Base-by-base conservation (phyloP, 164 flowering plant genomes). In the Akebia trifoliata region DNA sequence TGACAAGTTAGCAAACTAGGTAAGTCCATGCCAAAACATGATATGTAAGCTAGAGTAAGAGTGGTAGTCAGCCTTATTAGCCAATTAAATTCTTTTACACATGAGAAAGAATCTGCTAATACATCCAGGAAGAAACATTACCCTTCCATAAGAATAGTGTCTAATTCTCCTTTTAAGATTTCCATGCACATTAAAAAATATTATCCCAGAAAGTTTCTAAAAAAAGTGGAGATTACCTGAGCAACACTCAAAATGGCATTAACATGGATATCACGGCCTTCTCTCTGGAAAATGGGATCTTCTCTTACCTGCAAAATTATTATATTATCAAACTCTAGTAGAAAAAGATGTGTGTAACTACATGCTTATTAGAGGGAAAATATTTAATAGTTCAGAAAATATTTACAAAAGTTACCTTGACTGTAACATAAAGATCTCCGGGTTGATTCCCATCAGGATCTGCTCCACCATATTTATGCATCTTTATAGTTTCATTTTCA, bases 361-460 rank as follows among this genome's bases (percentile, higher is more conserved):
- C n/a, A 6, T 29, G 26, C n/a, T 36, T 14, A 52, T 12, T 24
- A 40, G 38, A 1, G 28, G 26, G 8, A 39, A 42, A 0, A 44
- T 4, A 28, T 37, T 4, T 37, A 8, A 6, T 2, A 48, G n/a
- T n/a, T n/a, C n/a, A 42, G 37, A 21, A 24, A 24, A 32, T 50
- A 40, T 50, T 20, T 18, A 57, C 25, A 40, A 8, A 53, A 48
- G n/a, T 54, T 57, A 87, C 98, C 86, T 76, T 87, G 32, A 93
- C 67, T 7, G 80, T 78, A 51, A 93, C 90, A 73, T 68, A 84
- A 36, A 93, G 90, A 79, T 93, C 97, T 56, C 98, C 98, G 58
- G 92, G 96, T 56, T 82, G 90, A 70, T 80, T 80, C 48, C 92
- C 91, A 11, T 93, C 98, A 43, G 98, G 98, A 76, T 93, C 96